Evolutionary conservation across 1,284 basidiomycete species (phyloP), one percentile per base, ranked within the genome.

Genomic region (Anthracocystis panici-leucophaei): DNA sequence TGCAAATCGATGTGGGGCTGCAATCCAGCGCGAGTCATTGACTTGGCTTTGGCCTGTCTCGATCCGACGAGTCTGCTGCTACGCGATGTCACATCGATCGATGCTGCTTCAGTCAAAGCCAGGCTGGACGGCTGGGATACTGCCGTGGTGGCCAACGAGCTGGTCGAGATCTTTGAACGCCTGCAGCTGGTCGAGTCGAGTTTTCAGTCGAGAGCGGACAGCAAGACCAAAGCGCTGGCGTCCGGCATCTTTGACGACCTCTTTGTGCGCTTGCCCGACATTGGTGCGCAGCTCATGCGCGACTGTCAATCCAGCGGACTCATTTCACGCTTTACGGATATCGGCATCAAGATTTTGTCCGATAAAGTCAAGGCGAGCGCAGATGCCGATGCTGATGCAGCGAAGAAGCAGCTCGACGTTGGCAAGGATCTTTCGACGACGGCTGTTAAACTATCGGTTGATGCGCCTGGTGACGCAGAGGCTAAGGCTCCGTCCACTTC

Each of bases 121-220:
- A 51, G 74, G 27, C 58, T 76, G 7, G 60, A 76, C 35, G 69
- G 56, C 6, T 76, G 74, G 74, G 52, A 76, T 27, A 61, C 74
- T 0, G 61, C 56, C 16, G 57, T 68, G 40, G 59, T 69, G n/a
- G 65, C 69, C 33, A 68, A 44, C 40, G 74, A 76, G 48, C 65
- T 76, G 0, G 69, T 72, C 41, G 69, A 72, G 48, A 72, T 73
- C 55, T 69, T 76, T 45, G 74, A 73, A 31, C 60, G 69, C 2
- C 59, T 76, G 35, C 69, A 72, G 62, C 46, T 63, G 14, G 65
- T 68, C 40, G 74, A 76, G 50, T 59, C 69, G 9, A 76, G 69
- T 45, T 72, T 75, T 38, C 71, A 76, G 54, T 51, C 76, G n/a
- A 69, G 75, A 23, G 66, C 66, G 16, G 75, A 79, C 20, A 65